Evolutionary conservation across 306 rosid species (phyloP).

Genomic region (Leucaena leucocephala): DNA sequence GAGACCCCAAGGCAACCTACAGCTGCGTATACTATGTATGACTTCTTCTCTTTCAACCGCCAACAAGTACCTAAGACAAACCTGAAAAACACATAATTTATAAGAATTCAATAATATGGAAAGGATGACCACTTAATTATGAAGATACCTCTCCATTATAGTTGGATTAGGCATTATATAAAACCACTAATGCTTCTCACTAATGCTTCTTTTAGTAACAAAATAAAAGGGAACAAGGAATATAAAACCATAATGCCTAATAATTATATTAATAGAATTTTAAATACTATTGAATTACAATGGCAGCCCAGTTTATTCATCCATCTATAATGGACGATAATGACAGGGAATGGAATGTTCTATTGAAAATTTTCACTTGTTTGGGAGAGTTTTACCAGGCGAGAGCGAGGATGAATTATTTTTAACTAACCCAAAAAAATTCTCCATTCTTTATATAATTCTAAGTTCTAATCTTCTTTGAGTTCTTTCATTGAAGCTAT

Average conservation of each 20-base stretch:
- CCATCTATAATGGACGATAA: not conserved
- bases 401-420: not conserved
- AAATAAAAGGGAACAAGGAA: not conserved
- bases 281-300: not conserved
- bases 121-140: slow-evolving; percentile 4
- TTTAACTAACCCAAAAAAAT: not conserved
- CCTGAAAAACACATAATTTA: slow-evolving; percentile 48
- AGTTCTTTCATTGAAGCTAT: not conserved
- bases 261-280: not conserved
- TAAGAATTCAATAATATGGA: slow-evolving; percentile 9
- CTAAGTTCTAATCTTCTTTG: not conserved
- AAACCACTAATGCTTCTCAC: slow-evolving; percentile 5
- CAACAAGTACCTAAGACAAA: slow-evolving; percentile 76
- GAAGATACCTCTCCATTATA: slow-evolving; percentile 3
- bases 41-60: slow-evolving; percentile 74
- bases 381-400: not conserved
- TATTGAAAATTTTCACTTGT: not conserved
- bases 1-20: slow-evolving; percentile 84
- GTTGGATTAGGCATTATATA: not conserved
- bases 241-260: not conserved
- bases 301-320: not conserved
- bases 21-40: slow-evolving; percentile 89
- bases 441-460: not conserved
- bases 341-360: not conserved
- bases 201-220: not conserved